These are phyloP conservation scores for Taphrina flavorubra DNA, from an alignment of 1,139 yeast species.

Conservation along the genomic window DNA sequence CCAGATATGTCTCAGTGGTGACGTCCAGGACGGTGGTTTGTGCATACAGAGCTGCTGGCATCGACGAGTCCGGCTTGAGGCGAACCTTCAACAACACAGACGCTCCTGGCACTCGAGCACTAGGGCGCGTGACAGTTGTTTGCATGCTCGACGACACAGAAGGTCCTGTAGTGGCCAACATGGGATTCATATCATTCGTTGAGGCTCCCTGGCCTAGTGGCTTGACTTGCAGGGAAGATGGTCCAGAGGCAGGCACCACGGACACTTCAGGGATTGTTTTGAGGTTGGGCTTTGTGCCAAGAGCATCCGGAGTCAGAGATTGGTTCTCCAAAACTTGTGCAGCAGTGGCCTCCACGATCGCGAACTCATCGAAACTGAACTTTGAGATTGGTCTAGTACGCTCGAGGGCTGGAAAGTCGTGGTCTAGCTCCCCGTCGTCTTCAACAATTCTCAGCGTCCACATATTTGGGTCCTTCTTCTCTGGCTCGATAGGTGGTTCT, in stretches of 20 bases:
- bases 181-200: neutral
- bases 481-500: slow-evolving; percentile 50
- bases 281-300: slow-evolving; percentile 7
- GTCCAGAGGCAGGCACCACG: slow-evolving; percentile 13
- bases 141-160: slow-evolving; percentile 4
- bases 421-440: slow-evolving; percentile 59
- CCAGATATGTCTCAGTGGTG: slow-evolving; percentile 46
- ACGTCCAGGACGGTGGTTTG: slow-evolving; percentile 40
- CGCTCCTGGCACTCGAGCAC: slow-evolving; percentile 40
- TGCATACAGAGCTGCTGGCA: slow-evolving; percentile 18
- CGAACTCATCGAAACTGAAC: slow-evolving; percentile 57
- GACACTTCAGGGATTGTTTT: slow-evolving; percentile 12
- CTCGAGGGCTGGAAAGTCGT: slow-evolving; percentile 58
- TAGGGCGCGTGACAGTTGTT: slow-evolving; percentile 15
- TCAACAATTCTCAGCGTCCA: slow-evolving; percentile 57
- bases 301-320: slow-evolving; percentile 12
- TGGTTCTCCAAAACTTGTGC: slow-evolving; percentile 26
- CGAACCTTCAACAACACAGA: slow-evolving; percentile 33
- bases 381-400: slow-evolving; percentile 54
- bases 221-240: slow-evolving; percentile 12
- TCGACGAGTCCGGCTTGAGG: slow-evolving; percentile 28
- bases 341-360: slow-evolving; percentile 53
- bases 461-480: slow-evolving; percentile 51
- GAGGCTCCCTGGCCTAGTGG: neutral
- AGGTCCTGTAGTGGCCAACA: neutral